Conservation (phyloP, 164 flowering plant genomes). For the Hamamelis virginiana region DNA sequence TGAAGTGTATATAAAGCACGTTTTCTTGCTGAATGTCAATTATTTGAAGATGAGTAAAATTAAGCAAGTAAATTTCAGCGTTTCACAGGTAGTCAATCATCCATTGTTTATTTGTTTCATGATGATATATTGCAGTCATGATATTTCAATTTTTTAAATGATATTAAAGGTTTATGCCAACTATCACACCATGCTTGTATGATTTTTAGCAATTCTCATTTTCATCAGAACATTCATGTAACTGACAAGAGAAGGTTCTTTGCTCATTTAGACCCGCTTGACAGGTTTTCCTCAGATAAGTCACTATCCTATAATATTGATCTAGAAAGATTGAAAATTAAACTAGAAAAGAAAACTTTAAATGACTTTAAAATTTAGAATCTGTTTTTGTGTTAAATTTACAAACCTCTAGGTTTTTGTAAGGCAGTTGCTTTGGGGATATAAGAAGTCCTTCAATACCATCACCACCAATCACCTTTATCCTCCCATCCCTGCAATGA, state of each 20-base stretch:
- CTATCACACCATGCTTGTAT: too few species aligned
- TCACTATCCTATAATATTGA: neutral
- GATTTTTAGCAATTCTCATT: too few species aligned
- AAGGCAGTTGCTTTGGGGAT: constrained; percentile 48
- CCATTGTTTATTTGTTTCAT: neutral
- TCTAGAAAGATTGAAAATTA: neutral
- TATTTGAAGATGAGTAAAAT: too few species aligned
- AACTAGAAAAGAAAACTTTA: neutral
- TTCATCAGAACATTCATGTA: too few species aligned
- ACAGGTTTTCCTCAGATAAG: neutral
- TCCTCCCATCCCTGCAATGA: constrained; percentile 56
- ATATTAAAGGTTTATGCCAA: too few species aligned
- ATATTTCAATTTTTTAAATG: too few species aligned
- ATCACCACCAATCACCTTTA: constrained; percentile 63
- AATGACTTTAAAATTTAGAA: neutral
- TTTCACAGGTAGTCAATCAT: too few species aligned
- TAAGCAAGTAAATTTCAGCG: too few species aligned
- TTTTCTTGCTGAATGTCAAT: too few species aligned
- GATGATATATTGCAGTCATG: too few species aligned
- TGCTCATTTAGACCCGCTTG: neutral
- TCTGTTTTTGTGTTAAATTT: neutral
- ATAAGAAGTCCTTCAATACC: constrained; percentile 55
- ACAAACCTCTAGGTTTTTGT: constrained; percentile 50
- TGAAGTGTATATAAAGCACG: neutral
- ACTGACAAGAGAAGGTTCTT: neutral